phyloP scores from a whole-genome alignment of 345 rosid genomes.

The Heritiera fomes region DNA sequence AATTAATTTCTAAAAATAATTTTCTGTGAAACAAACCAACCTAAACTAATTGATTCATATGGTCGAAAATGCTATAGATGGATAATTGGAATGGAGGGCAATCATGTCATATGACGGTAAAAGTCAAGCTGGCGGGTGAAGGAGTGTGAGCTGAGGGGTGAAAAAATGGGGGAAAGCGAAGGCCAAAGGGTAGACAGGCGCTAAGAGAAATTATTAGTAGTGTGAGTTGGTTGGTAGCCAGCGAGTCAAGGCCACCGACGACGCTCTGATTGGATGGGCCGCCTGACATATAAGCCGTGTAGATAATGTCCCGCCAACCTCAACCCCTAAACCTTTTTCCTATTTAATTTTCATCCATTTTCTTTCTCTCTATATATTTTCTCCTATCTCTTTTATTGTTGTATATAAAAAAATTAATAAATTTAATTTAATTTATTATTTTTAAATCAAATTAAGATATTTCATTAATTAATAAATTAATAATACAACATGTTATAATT shows the following conservation, averaged over 20 bases:
- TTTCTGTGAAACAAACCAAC: no score
- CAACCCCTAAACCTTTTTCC: background rate
- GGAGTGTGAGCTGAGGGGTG: slow-evolving; percentile 17
- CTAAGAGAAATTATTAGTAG: slow-evolving; percentile 14
- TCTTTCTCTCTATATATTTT: no score
- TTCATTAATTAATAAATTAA: no score
- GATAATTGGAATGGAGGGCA: background rate
- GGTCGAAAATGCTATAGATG: no score
- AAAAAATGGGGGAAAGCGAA: slow-evolving; percentile 22
- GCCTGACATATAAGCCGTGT: slow-evolving; percentile 34
- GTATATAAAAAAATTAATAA: no score
- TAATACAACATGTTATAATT: no score
- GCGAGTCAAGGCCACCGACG: slow-evolving; percentile 46
- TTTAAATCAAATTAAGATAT: no score
- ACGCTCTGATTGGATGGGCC: slow-evolving; percentile 51
- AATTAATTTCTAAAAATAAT: no score
- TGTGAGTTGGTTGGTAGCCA: slow-evolving; percentile 32
- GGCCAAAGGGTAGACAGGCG: slow-evolving; percentile 8
- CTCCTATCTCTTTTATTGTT: no score
- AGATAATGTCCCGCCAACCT: slow-evolving; percentile 43
- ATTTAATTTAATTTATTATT: no score
- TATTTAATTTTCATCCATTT: no score
- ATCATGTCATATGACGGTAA: background rate
- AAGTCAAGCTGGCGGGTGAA: background rate
- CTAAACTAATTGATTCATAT: no score